Conservation (phyloP, 306 rosid species). For the Pueraria montana region DNA sequence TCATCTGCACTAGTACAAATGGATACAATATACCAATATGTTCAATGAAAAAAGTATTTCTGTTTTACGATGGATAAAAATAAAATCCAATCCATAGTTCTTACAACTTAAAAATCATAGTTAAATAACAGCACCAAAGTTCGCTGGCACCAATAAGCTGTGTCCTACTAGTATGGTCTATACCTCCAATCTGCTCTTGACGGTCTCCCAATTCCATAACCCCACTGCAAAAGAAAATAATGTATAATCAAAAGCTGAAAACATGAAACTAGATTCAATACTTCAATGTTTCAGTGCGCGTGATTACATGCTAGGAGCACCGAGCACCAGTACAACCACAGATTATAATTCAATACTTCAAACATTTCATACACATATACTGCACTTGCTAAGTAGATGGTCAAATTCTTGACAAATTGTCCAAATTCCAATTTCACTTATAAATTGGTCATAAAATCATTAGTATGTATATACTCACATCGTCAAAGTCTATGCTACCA, state of each 20-base stretch:
- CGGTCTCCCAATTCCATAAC: constrained; percentile 90
- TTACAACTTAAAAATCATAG: constrained; percentile 6
- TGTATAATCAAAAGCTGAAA: constrained; percentile 21
- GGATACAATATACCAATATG: constrained; percentile 21
- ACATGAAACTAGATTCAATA: constrained; percentile 24
- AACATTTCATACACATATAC: constrained; percentile 14
- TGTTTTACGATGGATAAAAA: constrained; percentile 7
- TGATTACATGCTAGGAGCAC: constrained; percentile 27
- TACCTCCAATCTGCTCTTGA: constrained; percentile 97
- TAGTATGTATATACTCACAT: constrained; percentile 66
- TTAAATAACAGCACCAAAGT: constrained; percentile 9
- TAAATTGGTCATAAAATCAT: constrained; percentile 27
- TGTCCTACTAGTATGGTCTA: constrained; percentile 77
- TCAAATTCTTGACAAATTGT: constrained; percentile 3
- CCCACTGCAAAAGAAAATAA: constrained; percentile 75
- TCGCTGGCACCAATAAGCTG: constrained; percentile 23
- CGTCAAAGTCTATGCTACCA: constrained; percentile 86
- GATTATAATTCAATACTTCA: no score
- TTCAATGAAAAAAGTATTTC: constrained; percentile 6
- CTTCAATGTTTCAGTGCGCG: background rate
- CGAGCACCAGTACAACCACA: constrained; percentile 7
- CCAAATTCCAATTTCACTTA: background rate
- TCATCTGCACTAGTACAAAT: constrained; percentile 23
- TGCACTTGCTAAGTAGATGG: constrained; percentile 20
- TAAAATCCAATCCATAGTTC: constrained; percentile 39